These are phyloP conservation scores for Panicum miliaceum DNA, from an alignment of 176 grass and related monocot genomes.

Conservation along the genomic window DNA sequence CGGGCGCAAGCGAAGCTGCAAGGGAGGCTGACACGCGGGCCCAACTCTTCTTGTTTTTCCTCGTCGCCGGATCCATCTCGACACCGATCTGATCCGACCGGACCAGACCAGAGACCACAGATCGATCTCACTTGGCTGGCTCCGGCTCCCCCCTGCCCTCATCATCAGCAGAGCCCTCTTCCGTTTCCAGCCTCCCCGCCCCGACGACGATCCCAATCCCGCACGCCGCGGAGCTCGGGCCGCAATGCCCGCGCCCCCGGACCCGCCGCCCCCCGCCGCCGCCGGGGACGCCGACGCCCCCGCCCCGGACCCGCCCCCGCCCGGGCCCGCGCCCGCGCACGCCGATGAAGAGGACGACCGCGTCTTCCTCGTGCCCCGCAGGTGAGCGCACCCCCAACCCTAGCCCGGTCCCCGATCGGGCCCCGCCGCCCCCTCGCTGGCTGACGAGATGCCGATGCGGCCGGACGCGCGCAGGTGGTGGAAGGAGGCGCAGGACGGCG, in stretches of 20 bases:
- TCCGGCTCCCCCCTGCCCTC: background rate
- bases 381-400: conserved; percentile 41
- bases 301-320: background rate
- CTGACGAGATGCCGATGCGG: background rate
- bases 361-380: conserved; percentile 74
- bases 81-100: background rate
- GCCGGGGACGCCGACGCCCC: conserved; percentile 6
- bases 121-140: background rate
- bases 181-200: background rate
- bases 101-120: background rate
- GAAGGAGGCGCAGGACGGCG: conserved; percentile 59
- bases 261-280: conserved; percentile 26
- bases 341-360: conserved; percentile 49
- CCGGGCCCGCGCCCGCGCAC: background rate
- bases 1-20: no score
- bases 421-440: no score
- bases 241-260: conserved; percentile 39
- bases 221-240: background rate
- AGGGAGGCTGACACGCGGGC: no score
- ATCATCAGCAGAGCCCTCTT: background rate
- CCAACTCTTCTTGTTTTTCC: no score
- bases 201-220: conserved; percentile 19
- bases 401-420: background rate
- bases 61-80: background rate
- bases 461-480: conserved; percentile 65